phyloP scores from a whole-genome alignment of 1,284 basidiomycete species.

The Chiua sp. region DNA sequence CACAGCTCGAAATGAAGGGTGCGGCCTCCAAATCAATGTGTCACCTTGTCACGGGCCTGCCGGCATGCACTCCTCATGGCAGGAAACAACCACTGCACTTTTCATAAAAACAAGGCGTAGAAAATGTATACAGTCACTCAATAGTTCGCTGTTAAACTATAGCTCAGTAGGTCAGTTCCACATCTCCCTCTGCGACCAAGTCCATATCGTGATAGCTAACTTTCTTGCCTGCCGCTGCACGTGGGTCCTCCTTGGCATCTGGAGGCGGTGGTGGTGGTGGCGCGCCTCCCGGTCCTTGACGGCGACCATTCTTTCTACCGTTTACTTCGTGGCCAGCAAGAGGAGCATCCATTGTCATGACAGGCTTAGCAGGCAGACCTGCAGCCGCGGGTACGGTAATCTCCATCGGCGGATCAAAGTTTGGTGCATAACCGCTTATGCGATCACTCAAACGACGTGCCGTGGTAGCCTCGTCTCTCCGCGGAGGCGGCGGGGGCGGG shows the following conservation, averaged over 20 bases:
- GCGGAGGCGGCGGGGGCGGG: constrained; percentile 44
- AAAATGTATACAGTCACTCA: constrained; percentile 25
- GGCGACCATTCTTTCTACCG: constrained; percentile 46
- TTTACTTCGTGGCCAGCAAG: constrained; percentile 40
- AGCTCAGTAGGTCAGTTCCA: constrained; percentile 75
- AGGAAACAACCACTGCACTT: constrained; percentile 23
- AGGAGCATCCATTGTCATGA: constrained; percentile 63
- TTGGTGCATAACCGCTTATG: constrained; percentile 71
- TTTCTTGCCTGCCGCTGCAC: constrained; percentile 80
- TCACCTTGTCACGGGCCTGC: constrained; percentile 38
- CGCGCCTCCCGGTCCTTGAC: constrained; percentile 43
- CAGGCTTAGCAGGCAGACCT: constrained; percentile 79
- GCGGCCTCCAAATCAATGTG: constrained; percentile 22
- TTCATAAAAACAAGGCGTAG: constrained; percentile 32
- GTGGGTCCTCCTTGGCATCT: constrained; percentile 86
- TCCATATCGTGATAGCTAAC: constrained; percentile 91
- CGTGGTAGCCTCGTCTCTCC: constrained; percentile 61
- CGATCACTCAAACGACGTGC: constrained; percentile 75
- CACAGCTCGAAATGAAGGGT: constrained; percentile 34
- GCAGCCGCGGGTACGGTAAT: constrained; percentile 62
- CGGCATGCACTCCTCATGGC: constrained; percentile 34
- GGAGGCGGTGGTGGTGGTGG: constrained; percentile 78
- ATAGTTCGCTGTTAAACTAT: constrained; percentile 35
- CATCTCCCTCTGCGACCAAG: constrained; percentile 84
- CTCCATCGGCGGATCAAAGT: constrained; percentile 50